Base-by-base conservation (phyloP, 345 rosid species). In the Durio zibethinus region DNA sequence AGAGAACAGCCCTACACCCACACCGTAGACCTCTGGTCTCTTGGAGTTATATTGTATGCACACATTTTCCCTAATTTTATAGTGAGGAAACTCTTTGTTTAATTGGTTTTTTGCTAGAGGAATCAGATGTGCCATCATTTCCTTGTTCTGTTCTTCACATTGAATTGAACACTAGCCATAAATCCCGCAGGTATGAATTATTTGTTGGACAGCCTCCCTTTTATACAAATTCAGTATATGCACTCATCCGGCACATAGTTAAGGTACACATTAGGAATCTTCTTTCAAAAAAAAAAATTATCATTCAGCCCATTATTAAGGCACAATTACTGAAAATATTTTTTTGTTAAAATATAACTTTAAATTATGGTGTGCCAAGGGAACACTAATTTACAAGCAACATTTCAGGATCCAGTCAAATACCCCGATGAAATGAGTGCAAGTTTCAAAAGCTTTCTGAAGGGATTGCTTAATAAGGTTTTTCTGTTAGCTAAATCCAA, bases 11-110 rank as follows among this genome's bases (percentile, higher is more conserved):
- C 99, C 14, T 96, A 96, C 86, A 92, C 90, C 85, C 99, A 93
- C 87, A 92, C 98, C 83, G 99, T 92, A 71, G 99, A 96, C 80
- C 82, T 96, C 72, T 96, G 99, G 99, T 96, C 99, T 45, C 98
- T 96, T 81, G 99, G 99, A 76, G 99, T 96, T 80, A 96, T 96
- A 89, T 78, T 96, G 98, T 96, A 92, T 18, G 93, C 83, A 67
- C 35, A 38, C 25, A 54, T n/a, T 66, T 76, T 71, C 74, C 67
- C 10, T 66, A 65, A 11, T 61, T 14, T 60, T 45, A 10, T 3
- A 36, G 25, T 29, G 67, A 50, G 45, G 66, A 50, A 38, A 4
- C 61, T 53, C 31, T 29, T 12, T 64, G 7, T 71, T 31, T 71
- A 31, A 31, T 47, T 71, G 43, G 15, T 71, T 33, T 31, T 50